Evolutionary conservation across 2,329 filamentous ascomycete genomes (phyloP).

Genomic region (Cladosporium velox): DNA sequence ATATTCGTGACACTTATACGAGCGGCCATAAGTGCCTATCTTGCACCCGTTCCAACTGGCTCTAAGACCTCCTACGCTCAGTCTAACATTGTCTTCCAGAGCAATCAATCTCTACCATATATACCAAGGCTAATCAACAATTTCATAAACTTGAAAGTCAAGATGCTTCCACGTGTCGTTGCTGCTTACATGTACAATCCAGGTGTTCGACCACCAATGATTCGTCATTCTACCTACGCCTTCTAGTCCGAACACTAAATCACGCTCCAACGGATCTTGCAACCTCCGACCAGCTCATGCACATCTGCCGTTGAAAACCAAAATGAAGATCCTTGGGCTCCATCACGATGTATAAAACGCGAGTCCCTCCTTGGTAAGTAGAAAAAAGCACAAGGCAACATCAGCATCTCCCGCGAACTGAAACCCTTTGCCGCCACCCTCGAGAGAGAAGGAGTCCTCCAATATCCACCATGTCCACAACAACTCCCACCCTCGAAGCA

Average conservation of each 20-base stretch:
- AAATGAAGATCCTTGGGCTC: background rate
- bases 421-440: background rate
- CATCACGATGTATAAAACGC: background rate
- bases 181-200: background rate
- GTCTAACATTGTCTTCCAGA: no score
- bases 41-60: no score
- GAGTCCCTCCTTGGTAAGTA: no score
- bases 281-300: background rate
- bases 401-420: background rate
- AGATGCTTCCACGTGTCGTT: background rate
- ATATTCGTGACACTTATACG: no score
- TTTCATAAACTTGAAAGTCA: background rate
- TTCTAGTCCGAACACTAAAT: background rate
- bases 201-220: background rate
- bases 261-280: background rate
- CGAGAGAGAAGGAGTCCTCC: background rate
- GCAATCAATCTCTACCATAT: no score
- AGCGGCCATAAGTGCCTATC: background rate
- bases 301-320: background rate
- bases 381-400: background rate
- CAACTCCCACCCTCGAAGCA: background rate
- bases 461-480: background rate
- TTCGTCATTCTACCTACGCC: background rate
- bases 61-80: no score
- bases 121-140: background rate